Percentiles rank a stretch among this genome's conserved stretches.
phyloP scores from a whole-genome alignment of 352 stramenopile species.

The Phytopythium helicoides region DNA sequence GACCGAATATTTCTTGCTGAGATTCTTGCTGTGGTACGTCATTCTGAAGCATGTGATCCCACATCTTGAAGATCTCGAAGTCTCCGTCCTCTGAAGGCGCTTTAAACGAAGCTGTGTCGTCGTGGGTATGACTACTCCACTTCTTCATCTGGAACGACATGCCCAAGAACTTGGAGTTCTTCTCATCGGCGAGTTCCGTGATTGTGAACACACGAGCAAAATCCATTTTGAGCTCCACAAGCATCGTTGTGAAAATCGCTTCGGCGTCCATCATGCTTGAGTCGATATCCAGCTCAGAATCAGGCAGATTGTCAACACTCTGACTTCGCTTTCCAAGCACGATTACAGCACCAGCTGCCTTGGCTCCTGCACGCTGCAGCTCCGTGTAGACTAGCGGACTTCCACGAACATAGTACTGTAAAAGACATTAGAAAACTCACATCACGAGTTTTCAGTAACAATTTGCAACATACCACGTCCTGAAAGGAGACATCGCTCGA shows the following conservation, averaged over 20 bases:
- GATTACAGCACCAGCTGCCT: conserved; percentile 74
- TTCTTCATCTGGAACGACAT: conserved; percentile 65
- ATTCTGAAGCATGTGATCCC: conserved; percentile 67
- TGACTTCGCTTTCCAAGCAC: conserved; percentile 73
- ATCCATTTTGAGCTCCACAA: conserved; percentile 88
- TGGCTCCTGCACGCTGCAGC: conserved; percentile 75
- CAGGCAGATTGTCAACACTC: conserved; percentile 19
- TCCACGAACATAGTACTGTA: conserved; percentile 77
- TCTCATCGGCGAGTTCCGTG: conserved; percentile 78
- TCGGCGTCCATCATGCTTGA: conserved; percentile 77
- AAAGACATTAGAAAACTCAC: neutral
- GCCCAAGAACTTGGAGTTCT: conserved; percentile 87
- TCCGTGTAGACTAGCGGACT: conserved; percentile 78
- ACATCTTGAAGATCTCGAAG: conserved; percentile 46
- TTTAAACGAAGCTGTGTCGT: too few relatives aligned
- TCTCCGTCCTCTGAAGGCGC: conserved; percentile 12
- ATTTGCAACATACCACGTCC: conserved; percentile 77
- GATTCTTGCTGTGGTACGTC: conserved; percentile 57
- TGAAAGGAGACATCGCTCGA: conserved; percentile 48
- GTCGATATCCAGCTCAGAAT: conserved; percentile 47
- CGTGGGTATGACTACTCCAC: neutral
- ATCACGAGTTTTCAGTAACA: too few relatives aligned
- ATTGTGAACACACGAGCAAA: conserved; percentile 83
- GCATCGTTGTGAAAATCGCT: conserved; percentile 84
- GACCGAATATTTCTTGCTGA: conserved; percentile 74